Percentiles rank a stretch among this genome's conserved stretches.
phyloP scores from a whole-genome alignment of 2,329 filamentous ascomycete genomes.

The Leptographium radiaticola region DNA sequence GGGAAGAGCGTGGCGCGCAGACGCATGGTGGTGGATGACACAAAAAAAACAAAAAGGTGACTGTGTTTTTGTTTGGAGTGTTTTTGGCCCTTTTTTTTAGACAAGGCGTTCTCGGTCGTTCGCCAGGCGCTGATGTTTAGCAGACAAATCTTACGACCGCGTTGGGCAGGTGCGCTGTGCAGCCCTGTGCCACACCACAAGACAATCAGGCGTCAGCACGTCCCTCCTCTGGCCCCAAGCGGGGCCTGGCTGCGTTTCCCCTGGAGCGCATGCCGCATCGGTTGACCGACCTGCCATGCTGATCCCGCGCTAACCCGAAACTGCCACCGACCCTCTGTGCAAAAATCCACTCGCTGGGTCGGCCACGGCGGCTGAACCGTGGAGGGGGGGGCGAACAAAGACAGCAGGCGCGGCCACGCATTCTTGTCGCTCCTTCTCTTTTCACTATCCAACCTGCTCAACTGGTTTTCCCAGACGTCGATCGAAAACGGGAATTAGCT shows the following conservation, averaged over 20 bases:
- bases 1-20: conserved; percentile 71
- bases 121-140: too few species aligned
- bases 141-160: too few species aligned
- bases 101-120: too few species aligned
- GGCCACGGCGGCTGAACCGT: neutral
- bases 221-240: neutral
- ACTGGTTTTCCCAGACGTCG: too few species aligned
- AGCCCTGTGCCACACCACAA: too few species aligned
- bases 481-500: neutral
- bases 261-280: conserved; percentile 5
- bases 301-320: conserved; percentile 18
- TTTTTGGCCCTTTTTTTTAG: too few species aligned
- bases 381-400: neutral
- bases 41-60: neutral
- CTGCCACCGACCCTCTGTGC: conserved; percentile 20
- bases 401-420: conserved; percentile 5
- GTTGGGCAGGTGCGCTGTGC: too few species aligned
- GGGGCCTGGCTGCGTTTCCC: neutral
- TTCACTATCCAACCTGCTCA: neutral
- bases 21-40: conserved; percentile 40
- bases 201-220: neutral
- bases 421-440: neutral
- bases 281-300: conserved; percentile 8
- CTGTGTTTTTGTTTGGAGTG: too few species aligned
- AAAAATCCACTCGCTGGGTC: neutral